phyloP scores from a whole-genome alignment of 257 asterid species.

The Salvia miltiorrhiza region DNA sequence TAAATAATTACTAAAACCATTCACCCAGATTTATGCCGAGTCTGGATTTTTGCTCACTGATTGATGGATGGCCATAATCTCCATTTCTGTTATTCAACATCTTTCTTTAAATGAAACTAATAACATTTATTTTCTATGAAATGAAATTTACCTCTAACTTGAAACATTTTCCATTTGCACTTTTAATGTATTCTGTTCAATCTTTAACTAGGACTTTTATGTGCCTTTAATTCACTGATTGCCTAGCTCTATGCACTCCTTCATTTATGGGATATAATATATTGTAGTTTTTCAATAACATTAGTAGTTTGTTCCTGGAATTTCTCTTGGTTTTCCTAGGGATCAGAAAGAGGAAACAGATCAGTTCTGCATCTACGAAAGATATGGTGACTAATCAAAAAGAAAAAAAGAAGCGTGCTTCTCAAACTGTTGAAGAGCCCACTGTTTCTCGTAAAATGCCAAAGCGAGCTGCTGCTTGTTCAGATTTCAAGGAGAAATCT shows the following conservation, averaged over 20 bases:
- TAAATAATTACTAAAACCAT: too few species aligned
- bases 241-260: not conserved
- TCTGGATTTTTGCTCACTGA: too few species aligned
- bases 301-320: not conserved
- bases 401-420: constrained; percentile 45
- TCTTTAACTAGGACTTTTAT: not conserved
- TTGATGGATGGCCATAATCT: too few species aligned
- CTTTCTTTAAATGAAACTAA: too few species aligned
- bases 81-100: too few species aligned
- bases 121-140: too few species aligned
- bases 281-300: not conserved
- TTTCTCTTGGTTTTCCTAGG: constrained; percentile 30
- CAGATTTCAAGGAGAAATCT: constrained; percentile 68
- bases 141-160: too few species aligned
- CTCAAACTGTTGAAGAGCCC: constrained; percentile 37
- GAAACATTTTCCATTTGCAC: not conserved
- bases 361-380: constrained; percentile 33
- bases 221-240: not conserved
- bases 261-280: too few species aligned
- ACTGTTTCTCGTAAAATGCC: constrained; percentile 60
- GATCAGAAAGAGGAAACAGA: constrained; percentile 27
- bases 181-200: not conserved
- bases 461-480: constrained; percentile 84
- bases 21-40: too few species aligned
- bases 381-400: constrained; percentile 36